Conservation (phyloP, 2,329 filamentous ascomycete genomes). For the Stachybotrys chlorohalonatus region DNA sequence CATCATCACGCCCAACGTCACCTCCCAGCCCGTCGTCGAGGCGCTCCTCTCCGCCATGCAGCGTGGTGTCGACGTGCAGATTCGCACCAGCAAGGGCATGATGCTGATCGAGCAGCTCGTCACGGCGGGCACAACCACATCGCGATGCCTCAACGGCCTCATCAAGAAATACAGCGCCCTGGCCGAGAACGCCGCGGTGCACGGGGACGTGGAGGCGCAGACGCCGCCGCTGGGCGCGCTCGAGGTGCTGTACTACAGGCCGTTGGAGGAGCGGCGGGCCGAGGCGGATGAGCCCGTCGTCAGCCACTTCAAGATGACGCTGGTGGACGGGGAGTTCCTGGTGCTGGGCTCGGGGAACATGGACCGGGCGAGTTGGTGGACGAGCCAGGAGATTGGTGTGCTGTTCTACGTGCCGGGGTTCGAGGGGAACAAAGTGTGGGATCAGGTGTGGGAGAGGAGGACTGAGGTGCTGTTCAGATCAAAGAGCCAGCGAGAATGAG, state of each 20-base stretch:
- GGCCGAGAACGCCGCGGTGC: constrained; percentile 1
- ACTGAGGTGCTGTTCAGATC: constrained; percentile 23
- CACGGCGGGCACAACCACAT: constrained; percentile 67
- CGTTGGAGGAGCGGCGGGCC: constrained; percentile 17
- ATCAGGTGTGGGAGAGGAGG: constrained; percentile 25
- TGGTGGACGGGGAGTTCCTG: constrained; percentile 59
- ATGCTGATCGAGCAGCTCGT: constrained; percentile 77
- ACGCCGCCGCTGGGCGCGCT: constrained; percentile 36
- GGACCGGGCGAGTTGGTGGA: constrained; percentile 80
- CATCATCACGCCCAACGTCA: constrained; percentile 73
- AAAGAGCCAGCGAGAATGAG: neutral
- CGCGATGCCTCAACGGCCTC: constrained; percentile 51
- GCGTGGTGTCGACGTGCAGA: constrained; percentile 58
- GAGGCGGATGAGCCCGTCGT: constrained; percentile 53
- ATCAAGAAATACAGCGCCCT: constrained; percentile 41
- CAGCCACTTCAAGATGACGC: constrained; percentile 68
- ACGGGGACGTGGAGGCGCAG: constrained; percentile 32
- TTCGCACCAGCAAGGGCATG: constrained; percentile 59
- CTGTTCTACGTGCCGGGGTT: constrained; percentile 38
- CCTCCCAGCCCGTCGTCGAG: constrained; percentile 53
- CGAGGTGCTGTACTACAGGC: constrained; percentile 49
- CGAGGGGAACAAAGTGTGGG: constrained; percentile 26
- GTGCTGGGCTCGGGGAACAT: constrained; percentile 75
- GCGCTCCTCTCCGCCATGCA: constrained; percentile 51
- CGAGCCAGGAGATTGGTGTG: constrained; percentile 74